These are phyloP conservation scores for Fusarium pilosicola DNA, from an alignment of 2,329 filamentous ascomycete genomes.

Conservation along the genomic window DNA sequence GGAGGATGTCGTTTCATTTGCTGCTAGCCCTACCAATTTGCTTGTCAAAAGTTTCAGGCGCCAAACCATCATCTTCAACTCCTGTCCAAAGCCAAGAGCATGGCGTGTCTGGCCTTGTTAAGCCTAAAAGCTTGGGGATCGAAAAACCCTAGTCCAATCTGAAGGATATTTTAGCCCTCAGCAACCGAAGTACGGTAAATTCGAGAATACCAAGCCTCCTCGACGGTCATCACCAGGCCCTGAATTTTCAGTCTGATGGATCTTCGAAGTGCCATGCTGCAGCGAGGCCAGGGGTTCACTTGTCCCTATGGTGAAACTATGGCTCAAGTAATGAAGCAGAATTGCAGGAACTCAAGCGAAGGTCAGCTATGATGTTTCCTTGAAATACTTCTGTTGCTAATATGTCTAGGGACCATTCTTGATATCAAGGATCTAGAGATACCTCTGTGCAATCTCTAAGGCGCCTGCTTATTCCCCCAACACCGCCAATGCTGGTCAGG, in stretches of 20 bases:
- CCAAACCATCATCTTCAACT: slow-evolving; percentile 66
- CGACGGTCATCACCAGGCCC: slow-evolving; percentile 59
- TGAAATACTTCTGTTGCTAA: background rate
- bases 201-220: slow-evolving; percentile 58
- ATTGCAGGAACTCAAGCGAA: background rate
- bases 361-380: background rate
- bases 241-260: slow-evolving; percentile 54
- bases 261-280: background rate
- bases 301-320: slow-evolving; percentile 9
- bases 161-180: slow-evolving; percentile 54
- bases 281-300: background rate
- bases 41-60: slow-evolving; percentile 71
- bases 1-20: slow-evolving; percentile 72
- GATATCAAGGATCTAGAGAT: slow-evolving; percentile 40
- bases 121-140: slow-evolving; percentile 49
- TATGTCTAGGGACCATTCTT: slow-evolving; percentile 31
- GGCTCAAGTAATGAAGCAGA: background rate
- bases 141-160: slow-evolving; percentile 48
- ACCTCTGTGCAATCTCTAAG: slow-evolving; percentile 30
- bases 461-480: slow-evolving; percentile 20
- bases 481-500: slow-evolving; percentile 17
- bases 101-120: background rate
- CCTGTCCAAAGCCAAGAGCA: background rate
- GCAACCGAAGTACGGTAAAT: slow-evolving; percentile 55
- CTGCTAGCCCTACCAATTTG: slow-evolving; percentile 74